Evolutionary conservation across 352 stramenopile genomes (phyloP), one percentile per base, ranked within the genome.

Genomic region (Globisporangium lucens): DNA sequence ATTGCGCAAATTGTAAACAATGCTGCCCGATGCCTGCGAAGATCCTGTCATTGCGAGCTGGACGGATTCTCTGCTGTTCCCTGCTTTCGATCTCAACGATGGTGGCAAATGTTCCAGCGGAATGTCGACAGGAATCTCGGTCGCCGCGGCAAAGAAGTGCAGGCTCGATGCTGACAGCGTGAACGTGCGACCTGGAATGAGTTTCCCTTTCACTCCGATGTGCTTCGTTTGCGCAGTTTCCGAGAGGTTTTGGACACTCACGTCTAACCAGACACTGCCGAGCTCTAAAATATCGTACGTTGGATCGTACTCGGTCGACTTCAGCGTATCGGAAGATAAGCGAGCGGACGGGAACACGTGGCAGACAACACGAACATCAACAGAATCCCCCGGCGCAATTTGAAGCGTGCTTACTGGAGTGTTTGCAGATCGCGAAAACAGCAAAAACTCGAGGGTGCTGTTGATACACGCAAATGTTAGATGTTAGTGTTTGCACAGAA

Each of bases 341-440:
- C 87, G 80, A 65, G 87, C 83, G 17, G 81, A 90, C 2, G 81
- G 71, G 63, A 89, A 75, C 0, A 95, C 78, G 47, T 87, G 77
- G 56, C 89, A 94, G 22, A 92, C 82, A 4, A 96, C 87, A 12
- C 89, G 85, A 65, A 96, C 87, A 66, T 96, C 89, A 20, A 94
- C 74, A 3, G 83, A 93, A 29, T 96, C 89, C 4, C 83, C 85
- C n/a, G 89, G 87, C 2, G 82, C 78, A 63, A 96, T 80, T 3
- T 77, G 59, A 33, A 94, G 65, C 12, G 73, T 76, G 63, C 65
- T 93, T 27, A 96, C 66, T 1, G 81, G 76, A 3, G 89, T 92
- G 67, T 96, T 95, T 8, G 89, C 89, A 30, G 89, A 93, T 61
- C 89, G 80, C 35, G 90, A 89, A 67, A 91, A 91, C 13, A 93